These are phyloP conservation scores for Stromatinia cepivora DNA, from an alignment of 2,329 filamentous ascomycete genomes.

Conservation along the genomic window DNA sequence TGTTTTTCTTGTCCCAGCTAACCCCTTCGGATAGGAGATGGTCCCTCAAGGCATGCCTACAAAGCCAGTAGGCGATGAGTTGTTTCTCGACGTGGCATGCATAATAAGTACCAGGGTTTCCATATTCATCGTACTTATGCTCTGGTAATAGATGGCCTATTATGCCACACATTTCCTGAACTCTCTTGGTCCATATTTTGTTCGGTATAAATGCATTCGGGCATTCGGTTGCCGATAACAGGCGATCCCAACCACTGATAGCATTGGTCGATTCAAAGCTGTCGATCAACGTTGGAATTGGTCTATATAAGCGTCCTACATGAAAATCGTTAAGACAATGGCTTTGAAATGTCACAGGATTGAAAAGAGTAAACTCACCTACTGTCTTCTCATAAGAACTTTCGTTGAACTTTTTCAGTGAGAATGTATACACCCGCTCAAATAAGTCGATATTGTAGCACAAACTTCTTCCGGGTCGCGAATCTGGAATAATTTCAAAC, in stretches of 20 bases:
- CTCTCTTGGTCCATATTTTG: not conserved
- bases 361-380: not conserved
- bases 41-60: not conserved
- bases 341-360: rapidly evolving
- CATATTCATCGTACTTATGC: not conserved
- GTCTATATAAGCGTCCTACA: not conserved
- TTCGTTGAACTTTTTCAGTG: not conserved
- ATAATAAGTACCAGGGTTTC: not conserved
- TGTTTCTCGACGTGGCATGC: not conserved
- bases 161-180: not conserved
- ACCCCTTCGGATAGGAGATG: rapidly evolving
- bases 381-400: not conserved
- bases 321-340: not conserved
- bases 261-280: not conserved
- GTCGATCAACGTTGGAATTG: not conserved
- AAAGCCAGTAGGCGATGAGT: not conserved
- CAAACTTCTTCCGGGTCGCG: not conserved
- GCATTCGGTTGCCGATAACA: not conserved
- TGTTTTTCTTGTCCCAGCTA: not conserved
- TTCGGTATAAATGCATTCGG: not conserved
- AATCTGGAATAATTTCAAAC: not conserved
- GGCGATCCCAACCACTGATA: not conserved
- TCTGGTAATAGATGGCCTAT: not conserved
- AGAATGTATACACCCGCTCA: not conserved
- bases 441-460: not conserved